Conservation (phyloP, 805 yeast genomes). For the Candida wancherniae region DNA sequence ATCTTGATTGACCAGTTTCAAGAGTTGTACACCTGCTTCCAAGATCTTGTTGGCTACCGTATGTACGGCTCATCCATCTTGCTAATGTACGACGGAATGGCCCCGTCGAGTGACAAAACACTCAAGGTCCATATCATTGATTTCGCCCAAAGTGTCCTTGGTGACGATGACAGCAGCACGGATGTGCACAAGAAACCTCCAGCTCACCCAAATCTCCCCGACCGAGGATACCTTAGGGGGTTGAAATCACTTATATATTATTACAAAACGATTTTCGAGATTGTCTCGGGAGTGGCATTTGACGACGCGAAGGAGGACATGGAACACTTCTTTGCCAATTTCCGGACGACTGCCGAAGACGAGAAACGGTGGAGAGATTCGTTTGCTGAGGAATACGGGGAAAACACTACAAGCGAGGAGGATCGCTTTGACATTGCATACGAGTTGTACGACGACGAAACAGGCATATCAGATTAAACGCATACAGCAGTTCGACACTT, state of each 20-base stretch:
- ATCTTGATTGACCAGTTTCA: slow-evolving; percentile 54
- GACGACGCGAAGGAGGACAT: slow-evolving; percentile 18
- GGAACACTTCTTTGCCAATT: slow-evolving; percentile 1
- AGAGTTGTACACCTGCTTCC: slow-evolving; percentile 53
- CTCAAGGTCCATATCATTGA: slow-evolving; percentile 75
- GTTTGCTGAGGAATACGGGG: slow-evolving; percentile 7
- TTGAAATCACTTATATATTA: slow-evolving; percentile 66
- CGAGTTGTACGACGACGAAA: slow-evolving; percentile 9
- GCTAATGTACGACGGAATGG: slow-evolving; percentile 79
- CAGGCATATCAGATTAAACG: slow-evolving; percentile 14
- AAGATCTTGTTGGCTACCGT: slow-evolving; percentile 65
- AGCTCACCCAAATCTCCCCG: slow-evolving; percentile 55
- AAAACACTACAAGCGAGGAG: not conserved
- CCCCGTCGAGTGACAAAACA: slow-evolving; percentile 7
- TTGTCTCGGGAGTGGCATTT: slow-evolving; percentile 38
- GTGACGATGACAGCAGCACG: slow-evolving; percentile 32
- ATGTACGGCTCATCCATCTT: slow-evolving; percentile 88
- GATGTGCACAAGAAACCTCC: slow-evolving; percentile 60
- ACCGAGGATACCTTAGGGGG: slow-evolving; percentile 83
- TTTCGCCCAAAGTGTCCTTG: slow-evolving; percentile 88
- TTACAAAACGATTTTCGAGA: slow-evolving; percentile 54
- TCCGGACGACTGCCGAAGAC: slow-evolving; percentile 1
- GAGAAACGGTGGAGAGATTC: slow-evolving; percentile 11
- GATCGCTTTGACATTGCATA: slow-evolving; percentile 15
- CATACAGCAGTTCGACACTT: not conserved